A percentile compares a stretch with the other conserved stretches of the same genome.
phyloP scores from a whole-genome alignment of 2,329 filamentous ascomycete species.

The Aspergillus alliaceus region DNA sequence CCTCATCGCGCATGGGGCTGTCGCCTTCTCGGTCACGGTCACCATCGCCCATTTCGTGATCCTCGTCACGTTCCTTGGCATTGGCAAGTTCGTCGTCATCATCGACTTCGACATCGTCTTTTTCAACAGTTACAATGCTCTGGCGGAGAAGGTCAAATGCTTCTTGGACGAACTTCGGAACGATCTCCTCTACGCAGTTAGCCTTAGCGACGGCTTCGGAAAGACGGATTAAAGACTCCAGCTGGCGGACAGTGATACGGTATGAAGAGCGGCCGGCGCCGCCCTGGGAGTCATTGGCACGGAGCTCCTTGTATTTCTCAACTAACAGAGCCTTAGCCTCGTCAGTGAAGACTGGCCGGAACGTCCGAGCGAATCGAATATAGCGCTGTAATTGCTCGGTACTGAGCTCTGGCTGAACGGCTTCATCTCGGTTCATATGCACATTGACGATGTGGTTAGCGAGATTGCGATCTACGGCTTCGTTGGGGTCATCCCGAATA shows the following conservation, averaged over 20 bases:
- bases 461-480: slow-evolving; percentile 83
- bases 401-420: slow-evolving; percentile 87
- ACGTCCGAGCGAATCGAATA: slow-evolving; percentile 92
- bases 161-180: slow-evolving; percentile 80
- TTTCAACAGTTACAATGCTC: slow-evolving; percentile 96
- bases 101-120: slow-evolving; percentile 90
- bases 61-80: slow-evolving; percentile 48
- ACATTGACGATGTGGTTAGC: slow-evolving; percentile 93
- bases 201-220: slow-evolving; percentile 98
- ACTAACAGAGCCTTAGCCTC: slow-evolving; percentile 85
- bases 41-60: slow-evolving; percentile 48
- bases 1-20: slow-evolving; percentile 55
- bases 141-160: slow-evolving; percentile 88
- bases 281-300: slow-evolving; percentile 89
- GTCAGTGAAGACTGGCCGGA: slow-evolving; percentile 86
- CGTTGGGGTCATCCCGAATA: slow-evolving; percentile 94
- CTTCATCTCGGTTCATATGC: slow-evolving; percentile 88
- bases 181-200: slow-evolving; percentile 91
- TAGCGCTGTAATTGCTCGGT: slow-evolving; percentile 96
- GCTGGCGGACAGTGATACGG: slow-evolving; percentile 92
- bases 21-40: slow-evolving; percentile 50
- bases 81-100: slow-evolving; percentile 66
- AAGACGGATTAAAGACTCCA: slow-evolving; percentile 93
- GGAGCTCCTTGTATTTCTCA: slow-evolving; percentile 90
- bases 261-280: slow-evolving; percentile 94